Base-by-base conservation (phyloP, 495 filamentous ascomycete genomes). In the Lophiostoma macrostomum region DNA sequence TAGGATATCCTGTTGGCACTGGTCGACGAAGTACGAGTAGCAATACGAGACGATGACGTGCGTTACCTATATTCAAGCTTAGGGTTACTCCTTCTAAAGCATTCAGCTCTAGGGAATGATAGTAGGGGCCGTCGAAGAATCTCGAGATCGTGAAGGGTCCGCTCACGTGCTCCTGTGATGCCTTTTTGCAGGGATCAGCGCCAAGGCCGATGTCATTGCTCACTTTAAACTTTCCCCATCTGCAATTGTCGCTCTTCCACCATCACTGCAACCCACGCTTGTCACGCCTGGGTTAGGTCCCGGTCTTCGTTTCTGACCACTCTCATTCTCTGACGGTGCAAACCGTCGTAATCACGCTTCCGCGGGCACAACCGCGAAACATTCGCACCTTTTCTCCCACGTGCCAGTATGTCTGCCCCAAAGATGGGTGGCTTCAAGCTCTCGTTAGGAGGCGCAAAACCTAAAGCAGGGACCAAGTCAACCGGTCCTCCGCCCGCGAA, bases 381-480 rank as follows among this genome's bases (percentile, higher is more conserved):
- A n/a, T n/a, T n/a, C n/a, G n/a, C n/a, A 32, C 27, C 8, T 13
- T 18, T 10, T 12, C n/a, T 11, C 22, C 40, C 16, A 12, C 22
- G 20, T 27, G n/a, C n/a, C 46, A 34, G 27, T 8, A 48, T 43
- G 51, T 19, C 51, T 19, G 14, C 41, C 42, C 32, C 41, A 5
- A 56, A 56, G 24, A n/a, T 30, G 16, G 38, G 36, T n/a, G 52
- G 52, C 20, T 56, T 62, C 50, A 62, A 62, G 28, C 41, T 62
- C 42, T 62, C 59, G 4, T 39, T 62, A 27, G 39, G 13, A 6
- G 36, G 36, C 36, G 34, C 39, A 13, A 56, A 56, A 18, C 18
- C 19, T 22, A 55, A 61, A 49, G 5, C 27, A 1, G 45, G 20
- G 12, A 11, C 34, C 5, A 54, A 63, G 16, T 35, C 35, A 1